Percentiles rank a stretch among this genome's conserved stretches.
Evolutionary conservation across 2,329 filamentous ascomycete genomes (phyloP).

Genomic region (Passalora sequoiae): DNA sequence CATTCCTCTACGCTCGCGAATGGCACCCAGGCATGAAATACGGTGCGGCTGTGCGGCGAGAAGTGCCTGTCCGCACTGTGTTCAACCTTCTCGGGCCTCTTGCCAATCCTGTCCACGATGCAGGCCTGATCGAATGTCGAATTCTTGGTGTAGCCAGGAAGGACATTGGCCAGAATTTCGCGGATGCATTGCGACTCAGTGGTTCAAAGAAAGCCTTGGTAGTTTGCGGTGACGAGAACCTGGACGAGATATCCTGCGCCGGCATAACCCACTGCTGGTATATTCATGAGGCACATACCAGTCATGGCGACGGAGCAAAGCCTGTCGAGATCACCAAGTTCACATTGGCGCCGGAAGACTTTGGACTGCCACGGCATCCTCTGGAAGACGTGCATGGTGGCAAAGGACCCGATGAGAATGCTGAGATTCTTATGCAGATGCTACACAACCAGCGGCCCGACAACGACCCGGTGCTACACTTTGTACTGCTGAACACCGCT

Average conservation of each 20-base stretch:
- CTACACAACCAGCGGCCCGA: slow-evolving; percentile 65
- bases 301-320: slow-evolving; percentile 41
- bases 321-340: slow-evolving; percentile 67
- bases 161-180: slow-evolving; percentile 83
- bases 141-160: slow-evolving; percentile 88
- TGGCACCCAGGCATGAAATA: slow-evolving; percentile 95
- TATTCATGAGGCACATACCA: slow-evolving; percentile 32
- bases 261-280: slow-evolving; percentile 85
- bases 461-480: slow-evolving; percentile 82
- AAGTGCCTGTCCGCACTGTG: slow-evolving; percentile 90
- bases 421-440: slow-evolving; percentile 72
- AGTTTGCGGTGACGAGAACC: slow-evolving; percentile 87
- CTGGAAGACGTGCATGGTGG: slow-evolving; percentile 75
- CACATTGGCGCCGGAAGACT: slow-evolving; percentile 73
- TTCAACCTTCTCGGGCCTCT: slow-evolving; percentile 95
- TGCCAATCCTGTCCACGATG: slow-evolving; percentile 79
- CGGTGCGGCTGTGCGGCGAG: slow-evolving; percentile 76
- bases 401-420: slow-evolving; percentile 81
- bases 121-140: slow-evolving; percentile 69
- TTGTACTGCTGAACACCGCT: slow-evolving; percentile 90
- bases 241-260: slow-evolving; percentile 92
- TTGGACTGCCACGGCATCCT: slow-evolving; percentile 71
- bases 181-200: slow-evolving; percentile 70
- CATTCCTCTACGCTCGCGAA: slow-evolving; percentile 89
- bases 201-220: slow-evolving; percentile 80